Conservation (phyloP, 1,284 basidiomycete species). For the Taiwanofungus camphoratus region DNA sequence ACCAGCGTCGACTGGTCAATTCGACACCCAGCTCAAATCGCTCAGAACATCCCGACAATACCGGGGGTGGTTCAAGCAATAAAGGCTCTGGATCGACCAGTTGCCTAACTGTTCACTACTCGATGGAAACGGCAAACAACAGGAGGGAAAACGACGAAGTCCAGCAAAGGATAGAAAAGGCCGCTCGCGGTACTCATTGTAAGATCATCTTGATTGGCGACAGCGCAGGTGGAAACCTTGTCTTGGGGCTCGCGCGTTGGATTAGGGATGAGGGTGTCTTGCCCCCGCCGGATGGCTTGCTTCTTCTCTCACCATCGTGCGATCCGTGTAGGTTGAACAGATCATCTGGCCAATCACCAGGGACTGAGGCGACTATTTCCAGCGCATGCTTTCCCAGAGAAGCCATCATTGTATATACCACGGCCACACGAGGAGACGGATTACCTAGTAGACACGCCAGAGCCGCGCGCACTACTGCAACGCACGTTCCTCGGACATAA, state of each 20-base stretch:
- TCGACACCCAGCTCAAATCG: not conserved
- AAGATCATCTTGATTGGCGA: slow-evolving; percentile 65
- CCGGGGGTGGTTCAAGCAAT: slow-evolving; percentile 3
- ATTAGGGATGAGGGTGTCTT: slow-evolving; percentile 41
- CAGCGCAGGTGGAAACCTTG: slow-evolving; percentile 68
- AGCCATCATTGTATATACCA: slow-evolving; percentile 41
- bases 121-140: slow-evolving; percentile 6
- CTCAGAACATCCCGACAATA: not conserved
- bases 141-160: slow-evolving; percentile 14
- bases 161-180: slow-evolving; percentile 11
- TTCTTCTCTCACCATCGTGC: slow-evolving; percentile 37
- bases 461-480: slow-evolving; percentile 43
- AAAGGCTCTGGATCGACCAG: slow-evolving; percentile 5
- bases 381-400: slow-evolving; percentile 43
- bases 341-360: not conserved
- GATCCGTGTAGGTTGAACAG: slow-evolving; percentile 19
- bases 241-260: slow-evolving; percentile 50
- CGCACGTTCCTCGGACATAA: slow-evolving; percentile 43
- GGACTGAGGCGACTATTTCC: too few species aligned
- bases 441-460: slow-evolving; percentile 48
- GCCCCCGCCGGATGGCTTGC: slow-evolving; percentile 38
- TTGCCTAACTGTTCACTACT: slow-evolving; percentile 8
- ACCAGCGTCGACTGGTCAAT: slow-evolving; percentile 9
- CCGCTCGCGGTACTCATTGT: slow-evolving; percentile 26
- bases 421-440: slow-evolving; percentile 43